Percentiles rank a stretch among this genome's conserved stretches.
phyloP scores from a whole-genome alignment of 2,329 filamentous ascomycete species.

The Tolypocladium ovalisporum region DNA sequence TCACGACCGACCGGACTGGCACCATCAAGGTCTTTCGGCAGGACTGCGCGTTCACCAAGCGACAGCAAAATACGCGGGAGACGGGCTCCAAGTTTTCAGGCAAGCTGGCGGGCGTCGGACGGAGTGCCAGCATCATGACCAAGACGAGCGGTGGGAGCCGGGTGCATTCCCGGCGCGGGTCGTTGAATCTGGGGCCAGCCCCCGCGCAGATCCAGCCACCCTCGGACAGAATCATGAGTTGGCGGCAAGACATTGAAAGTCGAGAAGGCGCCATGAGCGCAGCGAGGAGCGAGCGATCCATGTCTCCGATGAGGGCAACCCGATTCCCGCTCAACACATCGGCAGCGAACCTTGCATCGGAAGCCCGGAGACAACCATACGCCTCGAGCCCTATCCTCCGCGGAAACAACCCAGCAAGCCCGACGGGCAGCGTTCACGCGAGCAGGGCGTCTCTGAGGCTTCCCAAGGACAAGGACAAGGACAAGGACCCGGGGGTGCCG shows the following conservation, averaged over 20 bases:
- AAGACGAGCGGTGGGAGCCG: slow-evolving; percentile 38
- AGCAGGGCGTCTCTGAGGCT: slow-evolving; percentile 13
- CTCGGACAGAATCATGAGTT: slow-evolving; percentile 74
- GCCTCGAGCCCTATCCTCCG: slow-evolving; percentile 14
- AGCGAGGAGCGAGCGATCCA: slow-evolving; percentile 40
- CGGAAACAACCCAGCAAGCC: slow-evolving; percentile 22
- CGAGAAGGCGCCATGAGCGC: slow-evolving; percentile 27
- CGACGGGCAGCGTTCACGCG: slow-evolving; percentile 21
- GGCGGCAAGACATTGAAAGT: slow-evolving; percentile 59
- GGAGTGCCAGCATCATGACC: slow-evolving; percentile 45
- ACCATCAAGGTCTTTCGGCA: slow-evolving; percentile 91
- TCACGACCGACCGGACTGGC: slow-evolving; percentile 81
- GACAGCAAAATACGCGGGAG: slow-evolving; percentile 68
- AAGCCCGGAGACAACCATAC: slow-evolving; percentile 34
- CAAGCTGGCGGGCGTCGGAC: slow-evolving; percentile 49
- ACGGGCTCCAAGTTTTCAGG: slow-evolving; percentile 65
- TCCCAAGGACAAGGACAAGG: slow-evolving; percentile 11
- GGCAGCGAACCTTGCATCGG: slow-evolving; percentile 30
- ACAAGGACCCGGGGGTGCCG: slow-evolving; percentile 22
- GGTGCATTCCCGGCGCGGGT: slow-evolving; percentile 40
- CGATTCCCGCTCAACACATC: slow-evolving; percentile 25
- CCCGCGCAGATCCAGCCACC: slow-evolving; percentile 19
- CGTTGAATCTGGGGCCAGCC: slow-evolving; percentile 29
- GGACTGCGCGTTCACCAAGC: slow-evolving; percentile 78
- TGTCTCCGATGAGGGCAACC: slow-evolving; percentile 39